These are phyloP conservation scores for Euphrasia confusa DNA, from an alignment of 257 asterid species.

Conservation along the genomic window DNA sequence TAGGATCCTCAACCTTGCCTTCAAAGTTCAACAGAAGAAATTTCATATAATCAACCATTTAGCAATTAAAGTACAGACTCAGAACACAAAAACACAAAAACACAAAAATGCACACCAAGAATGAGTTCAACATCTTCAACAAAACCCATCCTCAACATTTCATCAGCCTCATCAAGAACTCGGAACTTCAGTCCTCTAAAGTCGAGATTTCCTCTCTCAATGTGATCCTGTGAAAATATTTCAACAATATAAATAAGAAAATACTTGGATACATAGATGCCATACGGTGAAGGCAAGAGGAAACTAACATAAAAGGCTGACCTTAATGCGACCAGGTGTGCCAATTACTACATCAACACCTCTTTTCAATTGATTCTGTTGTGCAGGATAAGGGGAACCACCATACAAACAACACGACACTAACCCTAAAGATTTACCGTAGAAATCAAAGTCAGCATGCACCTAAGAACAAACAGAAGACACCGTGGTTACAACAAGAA, in stretches of 20 bases:
- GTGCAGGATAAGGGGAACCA: slow-evolving; percentile 68
- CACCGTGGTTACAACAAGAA: slow-evolving; percentile 1
- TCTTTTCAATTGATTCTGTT: slow-evolving; percentile 50
- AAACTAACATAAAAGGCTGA: slow-evolving; percentile 11
- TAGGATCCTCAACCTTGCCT: slow-evolving; percentile 86
- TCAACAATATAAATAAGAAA: background rate
- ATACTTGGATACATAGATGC: too few relatives aligned
- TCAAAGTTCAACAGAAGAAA: slow-evolving; percentile 15
- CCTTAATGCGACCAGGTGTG: slow-evolving; percentile 97
- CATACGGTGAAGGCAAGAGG: too few relatives aligned
- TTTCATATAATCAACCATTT: background rate
- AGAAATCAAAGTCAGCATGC: slow-evolving; percentile 63
- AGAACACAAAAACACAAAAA: too few relatives aligned
- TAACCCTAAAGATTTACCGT: slow-evolving; percentile 76
- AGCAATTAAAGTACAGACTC: too few relatives aligned
- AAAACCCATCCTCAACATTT: slow-evolving; percentile 98
- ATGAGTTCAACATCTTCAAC: slow-evolving; percentile 97
- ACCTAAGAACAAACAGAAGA: slow-evolving; percentile 39
- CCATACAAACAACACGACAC: slow-evolving; percentile 37
- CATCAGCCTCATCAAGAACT: slow-evolving; percentile 99
- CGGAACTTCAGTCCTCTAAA: slow-evolving; percentile 74
- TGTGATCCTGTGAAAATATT: slow-evolving; percentile 59
- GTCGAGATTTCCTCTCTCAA: slow-evolving; percentile 81
- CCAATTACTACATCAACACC: slow-evolving; percentile 91
- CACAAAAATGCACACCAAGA: slow-evolving; percentile 48